Evolutionary conservation across 495 filamentous ascomycete genomes (phyloP), one percentile per base, ranked within the genome.

Genomic region (Xylaria bambusicola): DNA sequence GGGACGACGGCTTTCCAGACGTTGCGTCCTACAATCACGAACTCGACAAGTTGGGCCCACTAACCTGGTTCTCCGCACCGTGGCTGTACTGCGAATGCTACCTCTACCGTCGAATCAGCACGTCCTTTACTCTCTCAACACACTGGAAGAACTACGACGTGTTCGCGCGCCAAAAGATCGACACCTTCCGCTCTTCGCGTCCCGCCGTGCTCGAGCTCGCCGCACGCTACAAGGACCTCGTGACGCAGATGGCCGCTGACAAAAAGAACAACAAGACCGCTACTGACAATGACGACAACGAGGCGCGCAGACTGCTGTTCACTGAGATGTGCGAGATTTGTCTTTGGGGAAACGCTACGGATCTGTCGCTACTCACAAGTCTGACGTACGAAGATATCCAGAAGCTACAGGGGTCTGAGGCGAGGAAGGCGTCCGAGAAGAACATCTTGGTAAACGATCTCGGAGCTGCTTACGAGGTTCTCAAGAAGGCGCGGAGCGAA

Each of bases 21-120:
- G 85, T 97, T 36, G 80, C 80, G n/a, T 76, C 78, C 10, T 98
- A 97, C 73, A 98, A 98, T 70, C 70, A 85, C 54, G 91, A 97
- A 70, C 75, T 98, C n/a, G 82, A 88, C 58, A 73, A 85, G 60
- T 80, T 92, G 15, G 90, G 88, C 42, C 81, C 79, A 54, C 86
- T 88, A 0, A 86, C 81, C 31, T 98, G 94, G 94, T 88, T 90
- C 71, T 78, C 88, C 52, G 85, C 86, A 6, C 76, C 92, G 2
- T 98, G 94, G 94, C 83, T 98, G 8, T 98, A 82, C 73, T 77
- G 86, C 21, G 94, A 98, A 77, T 98, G 94, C 77, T 98, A 98
- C 68, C 82, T 98, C 18, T 97, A 96, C 84, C 82, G 85, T 88
- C 90, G 92, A 49, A 82, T 96, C 21, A 83, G 77, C 71, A 86